A percentile compares a stretch with the other conserved stretches of the same genome.
phyloP scores from a whole-genome alignment of 164 flowering plant genomes.

The Stephania yunnanensis region DNA sequence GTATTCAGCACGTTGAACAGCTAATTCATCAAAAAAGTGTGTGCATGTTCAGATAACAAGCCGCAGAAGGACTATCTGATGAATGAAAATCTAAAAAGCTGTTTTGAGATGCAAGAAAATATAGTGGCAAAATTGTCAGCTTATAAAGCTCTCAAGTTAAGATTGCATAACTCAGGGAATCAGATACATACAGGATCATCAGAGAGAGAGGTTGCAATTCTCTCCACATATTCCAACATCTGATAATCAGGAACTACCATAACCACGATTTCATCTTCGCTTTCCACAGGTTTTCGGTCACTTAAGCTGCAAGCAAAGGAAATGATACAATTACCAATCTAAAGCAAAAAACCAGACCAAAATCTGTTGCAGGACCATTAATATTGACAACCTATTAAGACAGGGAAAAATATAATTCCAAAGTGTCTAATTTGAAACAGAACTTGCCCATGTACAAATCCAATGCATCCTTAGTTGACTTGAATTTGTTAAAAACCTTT shows the following conservation, averaged over 20 bases:
- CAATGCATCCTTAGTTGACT: too few species aligned
- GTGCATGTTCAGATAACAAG: not conserved
- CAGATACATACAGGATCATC: conserved; percentile 63
- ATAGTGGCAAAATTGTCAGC: not conserved
- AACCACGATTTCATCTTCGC: conserved; percentile 84
- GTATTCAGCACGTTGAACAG: not conserved
- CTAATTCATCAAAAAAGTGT: not conserved
- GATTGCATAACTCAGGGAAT: not conserved
- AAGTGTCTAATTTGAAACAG: not conserved
- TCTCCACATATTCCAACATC: conserved; percentile 80
- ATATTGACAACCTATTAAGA: not conserved
- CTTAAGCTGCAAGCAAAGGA: conserved; percentile 57
- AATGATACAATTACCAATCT: not conserved
- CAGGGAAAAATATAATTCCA: not conserved
- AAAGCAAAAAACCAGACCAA: not conserved
- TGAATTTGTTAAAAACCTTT: too few species aligned
- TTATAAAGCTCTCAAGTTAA: not conserved
- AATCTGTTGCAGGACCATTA: not conserved
- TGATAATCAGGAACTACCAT: conserved; percentile 98
- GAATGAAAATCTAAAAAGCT: not conserved
- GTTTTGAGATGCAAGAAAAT: not conserved
- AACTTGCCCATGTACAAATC: too few species aligned
- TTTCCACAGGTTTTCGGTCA: conserved; percentile 81
- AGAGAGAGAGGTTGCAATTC: conserved; percentile 67
- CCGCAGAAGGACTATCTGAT: not conserved